Base-by-base conservation (phyloP, 1,284 basidiomycete species). In the Clitocybe nebularis region DNA sequence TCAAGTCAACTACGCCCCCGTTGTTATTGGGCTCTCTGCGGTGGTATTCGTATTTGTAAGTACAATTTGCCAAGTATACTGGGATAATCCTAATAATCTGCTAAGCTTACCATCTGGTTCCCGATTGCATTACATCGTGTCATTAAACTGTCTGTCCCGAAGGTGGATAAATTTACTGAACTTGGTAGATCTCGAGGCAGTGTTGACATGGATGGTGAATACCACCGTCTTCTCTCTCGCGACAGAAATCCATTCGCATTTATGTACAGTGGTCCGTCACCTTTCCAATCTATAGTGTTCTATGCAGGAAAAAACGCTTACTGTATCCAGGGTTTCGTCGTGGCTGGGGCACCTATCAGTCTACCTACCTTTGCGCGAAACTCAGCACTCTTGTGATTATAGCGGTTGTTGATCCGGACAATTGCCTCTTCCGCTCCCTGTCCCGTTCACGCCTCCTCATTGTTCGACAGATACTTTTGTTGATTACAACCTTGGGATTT, bases 241-340 rank as follows among this genome's bases (percentile, higher is more conserved):
- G 88, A 90, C 61, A 65, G 62, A 19, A 84, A 82, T 53, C 83
- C 86, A 1, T 78, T 89, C 50, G 71, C 73, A 4, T 90, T 89
- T 56, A 63, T 90, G 2, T 90, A 90, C 56, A 74, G 68, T 44
- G 79, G 81, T 82, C 52, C 23, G 71, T 63, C 32, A 9, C 6
- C 7, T 17, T n/a, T 21, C 43, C 36, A 14, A 55, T 10, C 17
- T 20, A 13, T 19, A 33, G 20, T 26, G 13, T 14, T 30, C 29
- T 35, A 7, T 45, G 39, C 23, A 47, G 39, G 26, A 6, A 34
- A 40, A 39, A 42, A 26, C 30, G 10, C n/a, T 22, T 24, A 46
- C 6, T 41, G n/a, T n/a, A n/a, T 23, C 7, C 46, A 85, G 85
- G 74, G n/a, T 87, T 81, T 55, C 78, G 85, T 11, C 69, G 81